phyloP scores from a whole-genome alignment of 148 eudicot genomes.

The Nepenthes mirabilis region DNA sequence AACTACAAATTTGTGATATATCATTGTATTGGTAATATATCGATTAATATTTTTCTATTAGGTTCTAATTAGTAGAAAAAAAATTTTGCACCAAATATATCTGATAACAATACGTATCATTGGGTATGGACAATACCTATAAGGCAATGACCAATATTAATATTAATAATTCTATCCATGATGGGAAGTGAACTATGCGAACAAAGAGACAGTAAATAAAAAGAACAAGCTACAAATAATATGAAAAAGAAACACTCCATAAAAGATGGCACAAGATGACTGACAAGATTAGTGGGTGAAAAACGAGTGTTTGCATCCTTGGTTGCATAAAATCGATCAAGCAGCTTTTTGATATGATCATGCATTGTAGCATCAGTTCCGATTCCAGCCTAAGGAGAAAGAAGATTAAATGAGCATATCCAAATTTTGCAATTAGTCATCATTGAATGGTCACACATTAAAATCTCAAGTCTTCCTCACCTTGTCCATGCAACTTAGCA shows the following conservation, averaged over 20 bases:
- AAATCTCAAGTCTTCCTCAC: constrained; percentile 23
- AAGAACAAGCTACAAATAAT: neutral
- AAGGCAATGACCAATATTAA: too few species aligned
- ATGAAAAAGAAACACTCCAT: neutral
- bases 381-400: constrained; percentile 53
- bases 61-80: too few species aligned
- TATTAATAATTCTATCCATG: too few species aligned
- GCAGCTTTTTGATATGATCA: constrained; percentile 92
- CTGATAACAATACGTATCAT: too few species aligned
- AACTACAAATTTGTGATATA: too few species aligned
- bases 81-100: too few species aligned
- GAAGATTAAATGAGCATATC: neutral
- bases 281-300: constrained; percentile 85
- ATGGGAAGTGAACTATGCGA: too few species aligned
- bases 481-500: constrained; percentile 86
- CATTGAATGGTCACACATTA: too few species aligned
- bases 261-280: neutral
- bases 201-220: neutral
- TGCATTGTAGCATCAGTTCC: constrained; percentile 99
- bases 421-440: too few species aligned
- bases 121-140: too few species aligned
- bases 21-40: too few species aligned
- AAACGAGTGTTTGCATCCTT: constrained; percentile 78
- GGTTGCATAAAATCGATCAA: constrained; percentile 94
- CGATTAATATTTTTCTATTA: too few species aligned